These are phyloP conservation scores for Melampsora americana DNA, from an alignment of 1,284 basidiomycete species.

Conservation along the genomic window DNA sequence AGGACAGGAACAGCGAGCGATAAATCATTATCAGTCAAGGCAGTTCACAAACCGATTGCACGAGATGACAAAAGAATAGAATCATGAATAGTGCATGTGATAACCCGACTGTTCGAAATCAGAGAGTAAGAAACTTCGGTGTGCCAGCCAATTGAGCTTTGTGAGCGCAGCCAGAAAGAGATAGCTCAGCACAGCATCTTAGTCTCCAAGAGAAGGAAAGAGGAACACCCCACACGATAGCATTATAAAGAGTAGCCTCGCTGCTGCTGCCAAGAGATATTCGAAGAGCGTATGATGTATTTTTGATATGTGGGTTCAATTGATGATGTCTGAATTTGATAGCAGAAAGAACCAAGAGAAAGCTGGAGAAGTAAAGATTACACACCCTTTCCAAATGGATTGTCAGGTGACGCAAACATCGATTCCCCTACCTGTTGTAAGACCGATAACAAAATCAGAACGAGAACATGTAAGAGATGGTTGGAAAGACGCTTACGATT, in stretches of 20 bases:
- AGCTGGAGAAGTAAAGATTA: conserved; percentile 46
- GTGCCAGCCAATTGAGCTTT: background rate
- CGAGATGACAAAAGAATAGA: background rate
- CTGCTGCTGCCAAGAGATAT: background rate
- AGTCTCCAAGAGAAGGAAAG: conserved; percentile 3
- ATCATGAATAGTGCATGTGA: background rate
- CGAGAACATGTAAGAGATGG: background rate
- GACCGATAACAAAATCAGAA: background rate
- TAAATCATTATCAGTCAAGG: conserved; percentile 1
- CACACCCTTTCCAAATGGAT: conserved; percentile 77
- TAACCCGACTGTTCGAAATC: background rate
- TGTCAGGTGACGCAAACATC: conserved; percentile 95
- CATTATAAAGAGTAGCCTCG: background rate
- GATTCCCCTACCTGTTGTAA: conserved; percentile 45
- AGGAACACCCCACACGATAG: conserved; percentile 27
- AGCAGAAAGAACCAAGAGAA: conserved; percentile 44
- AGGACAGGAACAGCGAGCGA: background rate
- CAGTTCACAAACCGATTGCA: background rate
- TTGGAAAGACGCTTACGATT: conserved; percentile 58
- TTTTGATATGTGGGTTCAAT: conserved; percentile 2
- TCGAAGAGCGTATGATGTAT: background rate
- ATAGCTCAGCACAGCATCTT: conserved; percentile 19
- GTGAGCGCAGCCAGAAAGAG: conserved; percentile 46
- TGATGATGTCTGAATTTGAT: background rate
- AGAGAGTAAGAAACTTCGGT: background rate